Evolutionary conservation across 805 yeast genomes (phyloP).

Genomic region (Wickerhamiella kurtzmanii): DNA sequence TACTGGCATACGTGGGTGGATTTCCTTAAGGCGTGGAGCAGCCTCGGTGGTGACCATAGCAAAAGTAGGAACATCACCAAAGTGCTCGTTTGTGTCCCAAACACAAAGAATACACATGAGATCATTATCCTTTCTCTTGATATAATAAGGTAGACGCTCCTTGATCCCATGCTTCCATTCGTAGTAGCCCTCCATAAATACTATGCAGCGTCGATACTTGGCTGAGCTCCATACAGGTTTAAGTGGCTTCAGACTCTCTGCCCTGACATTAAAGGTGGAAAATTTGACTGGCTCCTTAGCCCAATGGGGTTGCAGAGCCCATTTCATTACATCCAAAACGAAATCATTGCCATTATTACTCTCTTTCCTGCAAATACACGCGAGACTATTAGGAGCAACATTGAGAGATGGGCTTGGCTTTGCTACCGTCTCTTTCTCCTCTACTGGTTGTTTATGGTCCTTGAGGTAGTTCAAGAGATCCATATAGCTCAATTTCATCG

Average conservation of each 20-base stretch:
- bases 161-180: slow-evolving; percentile 49
- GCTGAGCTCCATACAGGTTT: slow-evolving; percentile 46
- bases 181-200: slow-evolving; percentile 72
- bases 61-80: slow-evolving; percentile 29
- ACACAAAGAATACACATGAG: slow-evolving; percentile 58
- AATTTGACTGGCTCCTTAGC: slow-evolving; percentile 16
- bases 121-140: slow-evolving; percentile 38
- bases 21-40: slow-evolving; percentile 43
- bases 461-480: slow-evolving; percentile 3
- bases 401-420: slow-evolving; percentile 6
- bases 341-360: not conserved
- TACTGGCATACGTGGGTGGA: slow-evolving; percentile 71
- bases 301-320: slow-evolving; percentile 59
- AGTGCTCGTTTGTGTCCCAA: slow-evolving; percentile 22
- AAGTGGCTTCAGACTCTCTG: slow-evolving; percentile 40
- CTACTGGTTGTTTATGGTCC: slow-evolving; percentile 4
- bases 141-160: slow-evolving; percentile 49
- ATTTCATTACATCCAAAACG: slow-evolving; percentile 37
- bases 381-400: slow-evolving; percentile 11
- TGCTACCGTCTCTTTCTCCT: not conserved
- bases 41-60: slow-evolving; percentile 70
- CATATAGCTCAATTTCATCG: slow-evolving; percentile 4
- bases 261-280: slow-evolving; percentile 52
- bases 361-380: slow-evolving; percentile 3
- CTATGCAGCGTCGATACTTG: slow-evolving; percentile 47